phyloP scores from a whole-genome alignment of 2,329 filamentous ascomycete species.

The Teratosphaeria gauchensis region DNA sequence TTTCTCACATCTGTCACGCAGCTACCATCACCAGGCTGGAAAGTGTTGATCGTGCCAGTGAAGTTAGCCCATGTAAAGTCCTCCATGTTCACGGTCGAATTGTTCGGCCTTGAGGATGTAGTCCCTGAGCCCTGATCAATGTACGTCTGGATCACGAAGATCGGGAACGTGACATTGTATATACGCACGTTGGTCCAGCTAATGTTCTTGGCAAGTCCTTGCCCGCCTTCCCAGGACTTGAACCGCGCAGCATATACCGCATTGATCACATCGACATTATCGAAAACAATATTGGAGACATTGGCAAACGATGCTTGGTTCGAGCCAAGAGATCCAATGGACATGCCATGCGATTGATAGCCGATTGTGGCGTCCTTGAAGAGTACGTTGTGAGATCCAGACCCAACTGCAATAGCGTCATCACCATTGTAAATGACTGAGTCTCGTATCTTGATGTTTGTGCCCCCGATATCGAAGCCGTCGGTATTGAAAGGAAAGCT shows the following conservation, averaged over 20 bases:
- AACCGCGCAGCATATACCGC: slow-evolving; percentile 35
- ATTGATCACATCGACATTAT: slow-evolving; percentile 34
- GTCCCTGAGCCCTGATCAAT: slow-evolving; percentile 29
- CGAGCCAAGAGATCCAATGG: slow-evolving; percentile 35
- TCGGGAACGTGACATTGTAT: slow-evolving; percentile 38
- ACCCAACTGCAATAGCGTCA: slow-evolving; percentile 34
- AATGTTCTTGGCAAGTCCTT: slow-evolving; percentile 34
- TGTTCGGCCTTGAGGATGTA: slow-evolving; percentile 25
- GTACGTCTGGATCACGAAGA: slow-evolving; percentile 40
- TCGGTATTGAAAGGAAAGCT: slow-evolving; percentile 37
- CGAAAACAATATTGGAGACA: slow-evolving; percentile 34
- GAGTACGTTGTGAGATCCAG: slow-evolving; percentile 29
- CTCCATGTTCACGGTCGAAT: slow-evolving; percentile 33
- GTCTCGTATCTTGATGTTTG: slow-evolving; percentile 21
- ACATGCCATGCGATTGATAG: slow-evolving; percentile 34
- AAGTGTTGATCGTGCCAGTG: slow-evolving; percentile 34
- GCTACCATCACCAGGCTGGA: slow-evolving; percentile 34
- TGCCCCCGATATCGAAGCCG: slow-evolving; percentile 26
- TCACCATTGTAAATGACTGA: slow-evolving; percentile 35
- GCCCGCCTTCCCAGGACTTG: slow-evolving; percentile 36
- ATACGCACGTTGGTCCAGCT: slow-evolving; percentile 36
- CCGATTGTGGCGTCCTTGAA: slow-evolving; percentile 34
- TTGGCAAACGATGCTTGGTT: slow-evolving; percentile 28
- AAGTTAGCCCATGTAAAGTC: slow-evolving; percentile 35
- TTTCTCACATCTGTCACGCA: slow-evolving; percentile 27